Evolutionary conservation across 768 basidiomycete genomes (phyloP).

Genomic region (Calocybe gangraenosa): DNA sequence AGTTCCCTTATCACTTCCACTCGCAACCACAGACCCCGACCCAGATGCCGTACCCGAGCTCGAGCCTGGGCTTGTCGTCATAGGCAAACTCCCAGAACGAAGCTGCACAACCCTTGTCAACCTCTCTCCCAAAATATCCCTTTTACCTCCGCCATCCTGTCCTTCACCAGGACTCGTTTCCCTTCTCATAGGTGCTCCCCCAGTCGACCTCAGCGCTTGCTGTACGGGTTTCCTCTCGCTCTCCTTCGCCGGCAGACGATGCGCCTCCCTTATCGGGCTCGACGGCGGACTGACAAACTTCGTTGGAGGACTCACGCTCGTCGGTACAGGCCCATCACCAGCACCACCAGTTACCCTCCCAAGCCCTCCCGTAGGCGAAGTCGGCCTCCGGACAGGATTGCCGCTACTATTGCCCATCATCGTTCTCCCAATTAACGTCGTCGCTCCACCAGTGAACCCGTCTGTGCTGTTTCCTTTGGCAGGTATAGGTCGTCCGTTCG

Average conservation of each 20-base stretch:
- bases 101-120: constrained; percentile 34
- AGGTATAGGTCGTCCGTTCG: constrained; percentile 12
- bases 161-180: constrained; percentile 2
- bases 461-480: constrained; percentile 20
- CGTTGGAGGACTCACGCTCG: constrained; percentile 24
- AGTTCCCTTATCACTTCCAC: neutral
- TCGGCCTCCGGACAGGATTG: neutral
- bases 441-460: constrained; percentile 37
- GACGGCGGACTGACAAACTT: constrained; percentile 33
- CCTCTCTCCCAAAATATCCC: constrained; percentile 39
- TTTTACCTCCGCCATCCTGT: constrained; percentile 19
- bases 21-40: neutral
- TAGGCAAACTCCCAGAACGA: neutral
- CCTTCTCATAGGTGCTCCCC: neutral
- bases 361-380: neutral
- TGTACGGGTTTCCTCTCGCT: neutral
- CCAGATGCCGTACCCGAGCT: constrained; percentile 5
- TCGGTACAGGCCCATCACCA: constrained; percentile 21
- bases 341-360: constrained; percentile 14
- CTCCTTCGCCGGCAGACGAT: constrained; percentile 11
- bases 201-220: constrained; percentile 3
- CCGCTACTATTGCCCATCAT: neutral
- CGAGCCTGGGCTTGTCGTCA: constrained; percentile 1
- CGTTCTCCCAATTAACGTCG: constrained; percentile 20
- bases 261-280: constrained; percentile 24